Conservation (phyloP, 495 filamentous ascomycete species). For the Parmelia sp. region DNA sequence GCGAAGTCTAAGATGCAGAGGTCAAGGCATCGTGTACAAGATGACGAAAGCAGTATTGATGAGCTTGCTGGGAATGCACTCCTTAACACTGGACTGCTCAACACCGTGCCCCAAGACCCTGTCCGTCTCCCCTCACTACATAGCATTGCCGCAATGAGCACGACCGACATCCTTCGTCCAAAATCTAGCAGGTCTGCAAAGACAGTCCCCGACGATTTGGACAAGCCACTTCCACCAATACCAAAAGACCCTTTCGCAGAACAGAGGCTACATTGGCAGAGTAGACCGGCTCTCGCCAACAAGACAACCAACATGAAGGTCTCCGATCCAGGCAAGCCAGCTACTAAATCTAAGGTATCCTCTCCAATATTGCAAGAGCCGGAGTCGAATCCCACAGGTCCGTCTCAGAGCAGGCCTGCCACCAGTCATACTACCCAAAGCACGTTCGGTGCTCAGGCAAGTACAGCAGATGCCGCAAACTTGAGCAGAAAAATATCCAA, state of each 20-base stretch:
- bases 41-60: slow-evolving; percentile 28
- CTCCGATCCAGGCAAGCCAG: slow-evolving; percentile 1
- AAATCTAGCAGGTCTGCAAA: slow-evolving; percentile 16
- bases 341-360: slow-evolving; percentile 18
- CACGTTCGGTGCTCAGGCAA: background rate
- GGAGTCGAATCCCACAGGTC: slow-evolving; percentile 1
- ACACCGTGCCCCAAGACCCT: slow-evolving; percentile 20
- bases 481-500: slow-evolving; percentile 18
- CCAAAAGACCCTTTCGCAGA: slow-evolving; percentile 10
- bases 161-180: slow-evolving; percentile 16
- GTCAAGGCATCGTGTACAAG: slow-evolving; percentile 11
- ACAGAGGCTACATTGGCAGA: slow-evolving; percentile 10
- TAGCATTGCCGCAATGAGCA: slow-evolving; percentile 12
- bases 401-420: slow-evolving; percentile 8
- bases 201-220: slow-evolving; percentile 4
- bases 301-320: slow-evolving; percentile 22
- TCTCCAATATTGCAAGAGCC: slow-evolving; percentile 13
- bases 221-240: slow-evolving; percentile 18
- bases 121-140: slow-evolving; percentile 12
- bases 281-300: slow-evolving; percentile 9
- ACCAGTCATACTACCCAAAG: slow-evolving; percentile 17
- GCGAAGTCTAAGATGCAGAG: slow-evolving; percentile 20
- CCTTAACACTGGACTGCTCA: slow-evolving; percentile 27
- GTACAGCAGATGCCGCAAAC: slow-evolving; percentile 7
- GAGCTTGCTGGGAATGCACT: slow-evolving; percentile 32